phyloP scores from a whole-genome alignment of 805 yeast genomes.

The Ogataea henricii region DNA sequence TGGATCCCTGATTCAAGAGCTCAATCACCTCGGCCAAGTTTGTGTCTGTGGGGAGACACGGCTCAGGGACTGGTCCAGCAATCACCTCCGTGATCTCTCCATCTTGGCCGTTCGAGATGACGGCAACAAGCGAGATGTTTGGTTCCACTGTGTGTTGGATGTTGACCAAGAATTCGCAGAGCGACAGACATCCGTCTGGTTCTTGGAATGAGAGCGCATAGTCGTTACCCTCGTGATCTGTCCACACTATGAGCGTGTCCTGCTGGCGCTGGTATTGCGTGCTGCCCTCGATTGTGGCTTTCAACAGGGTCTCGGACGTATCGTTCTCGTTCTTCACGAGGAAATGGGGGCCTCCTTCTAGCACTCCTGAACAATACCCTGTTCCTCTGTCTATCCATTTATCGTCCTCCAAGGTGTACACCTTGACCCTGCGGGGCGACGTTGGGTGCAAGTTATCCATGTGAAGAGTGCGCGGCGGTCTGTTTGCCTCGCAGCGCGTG shows the following conservation, averaged over 20 bases:
- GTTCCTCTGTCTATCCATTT: slow-evolving; percentile 94
- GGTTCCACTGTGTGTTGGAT: slow-evolving; percentile 65
- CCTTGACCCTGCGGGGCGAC: slow-evolving; percentile 80
- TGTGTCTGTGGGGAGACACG: slow-evolving; percentile 54
- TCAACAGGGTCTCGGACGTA: slow-evolving; percentile 57
- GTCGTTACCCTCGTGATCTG: slow-evolving; percentile 69
- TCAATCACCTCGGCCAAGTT: slow-evolving; percentile 58
- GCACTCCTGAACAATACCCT: slow-evolving; percentile 81
- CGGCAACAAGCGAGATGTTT: slow-evolving; percentile 72
- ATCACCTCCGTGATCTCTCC: slow-evolving; percentile 72
- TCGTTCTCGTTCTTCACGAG: slow-evolving; percentile 73
- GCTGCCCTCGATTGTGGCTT: slow-evolving; percentile 67
- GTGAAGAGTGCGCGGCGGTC: not conserved
- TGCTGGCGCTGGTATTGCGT: slow-evolving; percentile 92
- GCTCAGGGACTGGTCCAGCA: slow-evolving; percentile 77
- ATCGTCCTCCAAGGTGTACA: slow-evolving; percentile 78
- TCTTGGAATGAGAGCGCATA: slow-evolving; percentile 92
- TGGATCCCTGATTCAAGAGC: slow-evolving; percentile 58
- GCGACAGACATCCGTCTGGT: slow-evolving; percentile 79
- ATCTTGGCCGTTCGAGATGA: slow-evolving; percentile 46
- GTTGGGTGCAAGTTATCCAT: slow-evolving; percentile 27
- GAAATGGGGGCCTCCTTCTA: slow-evolving; percentile 57
- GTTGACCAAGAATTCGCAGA: slow-evolving; percentile 77
- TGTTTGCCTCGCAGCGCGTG: not conserved
- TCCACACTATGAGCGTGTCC: slow-evolving; percentile 93